Conservation (phyloP, 192 early-diverging fungal genomes). For the Gryganskiella cystojenkinii region DNA sequence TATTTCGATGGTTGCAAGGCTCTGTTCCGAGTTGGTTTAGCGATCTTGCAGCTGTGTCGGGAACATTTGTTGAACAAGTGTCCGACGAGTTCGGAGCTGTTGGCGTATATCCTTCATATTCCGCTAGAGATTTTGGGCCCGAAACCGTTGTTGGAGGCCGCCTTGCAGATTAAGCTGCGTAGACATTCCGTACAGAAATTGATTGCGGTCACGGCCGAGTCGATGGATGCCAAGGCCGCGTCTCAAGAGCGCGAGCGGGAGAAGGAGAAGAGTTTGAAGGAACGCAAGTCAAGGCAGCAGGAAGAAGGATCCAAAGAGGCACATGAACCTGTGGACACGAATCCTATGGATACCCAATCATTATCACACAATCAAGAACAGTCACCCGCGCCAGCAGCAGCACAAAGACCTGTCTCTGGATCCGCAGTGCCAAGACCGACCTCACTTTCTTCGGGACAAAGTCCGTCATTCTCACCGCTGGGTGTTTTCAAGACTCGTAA, state of each 20-base stretch:
- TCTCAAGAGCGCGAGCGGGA: not conserved
- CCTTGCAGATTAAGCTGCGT: conserved; percentile 73
- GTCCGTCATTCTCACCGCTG: conserved; percentile 19
- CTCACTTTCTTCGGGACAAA: not conserved
- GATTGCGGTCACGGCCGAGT: conserved; percentile 38
- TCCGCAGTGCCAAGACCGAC: not conserved
- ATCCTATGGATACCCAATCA: not conserved
- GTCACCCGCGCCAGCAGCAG: not conserved
- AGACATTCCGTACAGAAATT: conserved; percentile 46
- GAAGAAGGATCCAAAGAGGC: too few species aligned
- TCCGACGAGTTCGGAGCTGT: conserved; percentile 77
- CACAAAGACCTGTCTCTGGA: not conserved
- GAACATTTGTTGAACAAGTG: conserved; percentile 79
- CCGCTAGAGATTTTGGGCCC: conserved; percentile 72
- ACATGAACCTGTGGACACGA: too few species aligned
- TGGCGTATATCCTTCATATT: conserved; percentile 83
- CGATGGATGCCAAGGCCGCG: conserved; percentile 30
- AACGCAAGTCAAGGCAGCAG: not conserved
- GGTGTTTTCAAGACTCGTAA: conserved; percentile 44
- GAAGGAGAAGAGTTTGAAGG: too few species aligned
- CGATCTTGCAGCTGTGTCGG: conserved; percentile 71
- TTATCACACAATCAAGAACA: too few species aligned
- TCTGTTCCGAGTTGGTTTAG: conserved; percentile 84
- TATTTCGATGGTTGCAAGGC: conserved; percentile 87
- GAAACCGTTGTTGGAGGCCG: conserved; percentile 74